Percentiles rank a stretch among this genome's conserved stretches.
Conservation (phyloP, 73 alveolate species). For the Halteria grandinella region DNA sequence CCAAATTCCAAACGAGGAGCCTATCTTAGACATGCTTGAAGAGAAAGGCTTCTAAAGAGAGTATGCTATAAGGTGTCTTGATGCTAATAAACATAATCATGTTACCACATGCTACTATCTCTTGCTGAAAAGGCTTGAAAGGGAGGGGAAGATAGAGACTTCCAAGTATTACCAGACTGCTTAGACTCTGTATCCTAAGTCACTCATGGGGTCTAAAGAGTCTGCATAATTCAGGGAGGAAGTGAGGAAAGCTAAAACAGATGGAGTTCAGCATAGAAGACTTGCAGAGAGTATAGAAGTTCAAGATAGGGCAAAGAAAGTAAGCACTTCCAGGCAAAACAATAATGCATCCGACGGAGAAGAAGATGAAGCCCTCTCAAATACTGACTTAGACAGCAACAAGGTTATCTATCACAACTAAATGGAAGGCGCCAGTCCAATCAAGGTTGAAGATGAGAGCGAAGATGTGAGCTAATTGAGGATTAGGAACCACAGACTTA, state of each 20-base stretch:
- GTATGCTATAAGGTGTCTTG: conserved; percentile 59
- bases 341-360: conserved; percentile 7
- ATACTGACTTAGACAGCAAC: conserved; percentile 22
- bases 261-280: too few species aligned
- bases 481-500: neutral
- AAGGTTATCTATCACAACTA: conserved; percentile 4
- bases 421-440: conserved; percentile 6
- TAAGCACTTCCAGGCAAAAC: neutral
- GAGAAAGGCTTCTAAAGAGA: conserved; percentile 73
- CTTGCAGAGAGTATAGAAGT: neutral
- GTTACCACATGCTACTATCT: conserved; percentile 79
- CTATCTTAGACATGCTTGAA: conserved; percentile 70
- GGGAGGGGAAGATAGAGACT: conserved; percentile 52
- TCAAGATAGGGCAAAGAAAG: neutral
- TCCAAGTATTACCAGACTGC: conserved; percentile 45
- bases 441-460: conserved; percentile 39
- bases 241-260: too few species aligned
- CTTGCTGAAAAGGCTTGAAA: conserved; percentile 48
- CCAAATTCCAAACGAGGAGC: conserved; percentile 89
- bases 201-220: conserved; percentile 23
- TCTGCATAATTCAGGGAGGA: conserved; percentile 7
- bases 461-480: neutral
- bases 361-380: conserved; percentile 31
- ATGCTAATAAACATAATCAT: conserved; percentile 79
- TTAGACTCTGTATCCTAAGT: conserved; percentile 26